Percentiles rank a stretch among this genome's conserved stretches.
phyloP scores from a whole-genome alignment of 2,329 filamentous ascomycete species.

The Pestalotiopsis sp. region DNA sequence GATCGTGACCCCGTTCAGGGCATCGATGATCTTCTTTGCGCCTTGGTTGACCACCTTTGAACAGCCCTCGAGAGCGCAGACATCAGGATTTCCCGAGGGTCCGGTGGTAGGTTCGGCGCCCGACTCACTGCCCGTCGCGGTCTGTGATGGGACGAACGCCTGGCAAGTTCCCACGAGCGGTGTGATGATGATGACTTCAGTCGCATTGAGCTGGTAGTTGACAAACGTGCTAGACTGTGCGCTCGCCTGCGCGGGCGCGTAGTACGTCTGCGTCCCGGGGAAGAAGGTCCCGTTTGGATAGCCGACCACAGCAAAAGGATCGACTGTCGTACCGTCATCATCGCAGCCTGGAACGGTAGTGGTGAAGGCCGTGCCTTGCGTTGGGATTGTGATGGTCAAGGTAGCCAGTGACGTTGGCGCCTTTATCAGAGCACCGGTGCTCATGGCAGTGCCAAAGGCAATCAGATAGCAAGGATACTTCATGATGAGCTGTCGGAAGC shows the following conservation, averaged over 20 bases:
- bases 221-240: conserved; percentile 7
- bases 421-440: neutral
- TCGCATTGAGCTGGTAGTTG: conserved; percentile 11
- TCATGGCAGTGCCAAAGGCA: neutral
- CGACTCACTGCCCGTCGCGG: neutral
- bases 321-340: conserved; percentile 9
- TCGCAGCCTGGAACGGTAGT: conserved; percentile 12
- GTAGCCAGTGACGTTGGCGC: conserved; percentile 9
- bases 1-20: conserved; percentile 12
- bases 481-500: neutral
- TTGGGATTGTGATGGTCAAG: conserved; percentile 11
- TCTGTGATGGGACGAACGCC: neutral
- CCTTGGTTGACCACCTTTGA: conserved; percentile 9
- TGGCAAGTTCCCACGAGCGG: conserved; percentile 12
- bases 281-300: conserved; percentile 15
- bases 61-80: conserved; percentile 11
- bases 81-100: neutral
- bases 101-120: neutral
- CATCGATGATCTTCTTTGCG: conserved; percentile 8
- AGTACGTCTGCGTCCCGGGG: conserved; percentile 12
- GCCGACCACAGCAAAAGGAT: conserved; percentile 13
- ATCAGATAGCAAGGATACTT: neutral
- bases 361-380: conserved; percentile 11
- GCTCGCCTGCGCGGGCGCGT: conserved; percentile 12
- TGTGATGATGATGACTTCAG: conserved; percentile 12